Conservation (phyloP, 345 rosid genomes). For the Sapria himalayana region DNA sequence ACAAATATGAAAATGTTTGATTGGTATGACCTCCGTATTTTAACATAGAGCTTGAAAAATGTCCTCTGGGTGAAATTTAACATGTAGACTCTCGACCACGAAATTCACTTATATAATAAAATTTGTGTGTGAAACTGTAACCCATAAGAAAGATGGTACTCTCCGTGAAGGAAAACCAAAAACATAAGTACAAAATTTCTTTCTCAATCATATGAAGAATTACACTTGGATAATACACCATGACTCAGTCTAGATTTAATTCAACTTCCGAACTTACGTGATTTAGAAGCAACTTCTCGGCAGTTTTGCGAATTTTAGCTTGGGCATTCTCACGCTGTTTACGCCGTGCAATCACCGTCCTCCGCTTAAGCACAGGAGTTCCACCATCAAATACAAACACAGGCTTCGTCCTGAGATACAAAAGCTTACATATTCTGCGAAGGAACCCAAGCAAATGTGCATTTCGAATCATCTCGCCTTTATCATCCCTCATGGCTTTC, state of each 20-base stretch:
- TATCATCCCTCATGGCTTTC: conserved; percentile 95
- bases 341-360: conserved; percentile 79
- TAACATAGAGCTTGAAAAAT: too few species aligned
- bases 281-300: conserved; percentile 82
- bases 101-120: too few species aligned
- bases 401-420: conserved; percentile 64
- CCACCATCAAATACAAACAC: conserved; percentile 88
- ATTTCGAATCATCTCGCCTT: conserved; percentile 78
- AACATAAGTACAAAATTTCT: neutral
- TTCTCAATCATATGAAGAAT: too few species aligned
- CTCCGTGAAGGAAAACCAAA: neutral
- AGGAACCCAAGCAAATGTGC: conserved; percentile 87
- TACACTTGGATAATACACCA: too few species aligned
- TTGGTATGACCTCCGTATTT: too few species aligned
- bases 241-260: too few species aligned
- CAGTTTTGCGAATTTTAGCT: conserved; percentile 76
- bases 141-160: too few species aligned
- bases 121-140: too few species aligned
- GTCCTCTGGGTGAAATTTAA: too few species aligned
- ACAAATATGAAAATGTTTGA: too few species aligned
- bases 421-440: conserved; percentile 76
- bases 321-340: conserved; percentile 85
- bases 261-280: conserved; percentile 22
- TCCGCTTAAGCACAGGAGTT: conserved; percentile 79
- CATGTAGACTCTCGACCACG: too few species aligned